These are phyloP conservation scores for Ogataea trehalophila DNA, from an alignment of 805 yeast species.

Conservation along the genomic window DNA sequence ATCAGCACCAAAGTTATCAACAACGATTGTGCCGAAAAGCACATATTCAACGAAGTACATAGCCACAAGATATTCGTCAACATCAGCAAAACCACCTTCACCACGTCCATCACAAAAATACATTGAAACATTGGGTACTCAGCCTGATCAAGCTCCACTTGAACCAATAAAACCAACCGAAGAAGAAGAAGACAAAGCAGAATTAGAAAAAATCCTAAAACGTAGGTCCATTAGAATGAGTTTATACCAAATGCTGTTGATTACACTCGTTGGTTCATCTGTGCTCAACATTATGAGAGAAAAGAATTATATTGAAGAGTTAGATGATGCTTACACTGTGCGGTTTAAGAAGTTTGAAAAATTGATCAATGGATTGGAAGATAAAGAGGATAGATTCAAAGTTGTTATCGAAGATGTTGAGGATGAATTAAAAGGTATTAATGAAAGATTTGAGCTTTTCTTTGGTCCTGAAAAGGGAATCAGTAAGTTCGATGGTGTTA, in stretches of 20 bases:
- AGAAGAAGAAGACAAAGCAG: conserved; percentile 4
- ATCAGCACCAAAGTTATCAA: no score
- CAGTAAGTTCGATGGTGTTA: conserved; percentile 13
- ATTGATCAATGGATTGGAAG: conserved; percentile 14
- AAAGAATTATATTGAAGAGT: conserved; percentile 38
- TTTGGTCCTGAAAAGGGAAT: background rate
- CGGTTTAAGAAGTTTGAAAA: conserved; percentile 34
- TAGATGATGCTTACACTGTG: conserved; percentile 35
- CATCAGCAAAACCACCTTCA: conserved; percentile 1
- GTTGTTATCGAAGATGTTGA: conserved; percentile 34
- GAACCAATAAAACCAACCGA: background rate
- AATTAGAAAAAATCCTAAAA: background rate
- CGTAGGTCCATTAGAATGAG: conserved; percentile 29
- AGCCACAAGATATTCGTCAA: background rate
- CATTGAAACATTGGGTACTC: conserved; percentile 22
- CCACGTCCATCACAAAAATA: conserved; percentile 21
- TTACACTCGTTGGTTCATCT: conserved; percentile 32
- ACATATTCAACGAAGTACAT: no score
- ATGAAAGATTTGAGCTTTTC: conserved; percentile 36
- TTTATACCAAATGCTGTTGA: conserved; percentile 27
- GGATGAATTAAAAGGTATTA: conserved; percentile 36
- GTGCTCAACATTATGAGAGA: conserved; percentile 44
- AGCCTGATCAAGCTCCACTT: conserved; percentile 18
- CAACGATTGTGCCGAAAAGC: no score
- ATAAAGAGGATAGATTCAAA: conserved; percentile 12